Conservation (phyloP, 1,284 basidiomycete species). For the Erythrobasidium hasegawianum region DNA sequence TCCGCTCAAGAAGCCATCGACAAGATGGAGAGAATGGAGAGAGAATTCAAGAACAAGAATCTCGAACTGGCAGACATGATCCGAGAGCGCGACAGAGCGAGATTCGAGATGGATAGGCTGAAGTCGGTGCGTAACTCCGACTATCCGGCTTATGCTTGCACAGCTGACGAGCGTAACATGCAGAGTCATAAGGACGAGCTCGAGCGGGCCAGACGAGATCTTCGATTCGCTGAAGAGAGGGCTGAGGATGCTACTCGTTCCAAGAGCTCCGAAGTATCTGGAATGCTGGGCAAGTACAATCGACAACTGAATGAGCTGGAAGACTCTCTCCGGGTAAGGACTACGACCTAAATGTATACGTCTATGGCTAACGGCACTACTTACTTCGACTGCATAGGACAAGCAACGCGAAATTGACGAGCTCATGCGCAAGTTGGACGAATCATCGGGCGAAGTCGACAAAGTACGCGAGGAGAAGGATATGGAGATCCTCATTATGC, state of each 20-base stretch:
- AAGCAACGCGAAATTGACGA: conserved; percentile 96
- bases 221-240: conserved; percentile 95
- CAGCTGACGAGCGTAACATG: neutral
- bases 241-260: conserved; percentile 88
- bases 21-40: conserved; percentile 98
- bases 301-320: conserved; percentile 93
- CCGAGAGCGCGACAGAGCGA: conserved; percentile 88
- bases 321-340: conserved; percentile 76
- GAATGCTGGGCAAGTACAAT: conserved; percentile 88
- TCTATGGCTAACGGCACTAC: neutral
- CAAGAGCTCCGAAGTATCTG: conserved; percentile 88
- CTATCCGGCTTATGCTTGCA: neutral
- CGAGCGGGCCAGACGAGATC: conserved; percentile 86
- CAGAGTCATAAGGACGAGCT: conserved; percentile 88
- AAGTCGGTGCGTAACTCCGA: conserved; percentile 59
- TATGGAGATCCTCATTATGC: conserved; percentile 89
- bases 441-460: conserved; percentile 69
- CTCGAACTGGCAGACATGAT: conserved; percentile 99
- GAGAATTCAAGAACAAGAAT: conserved; percentile 97
- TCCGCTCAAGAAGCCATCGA: conserved; percentile 99
- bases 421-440: conserved; percentile 72
- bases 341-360: conserved; percentile 27
- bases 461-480: conserved; percentile 90
- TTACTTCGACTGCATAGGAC: conserved; percentile 55
- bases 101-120: conserved; percentile 93